Evolutionary conservation across 805 yeast species (phyloP), one percentile per base, ranked within the genome.

Genomic region (Teunomyces atbi): DNA sequence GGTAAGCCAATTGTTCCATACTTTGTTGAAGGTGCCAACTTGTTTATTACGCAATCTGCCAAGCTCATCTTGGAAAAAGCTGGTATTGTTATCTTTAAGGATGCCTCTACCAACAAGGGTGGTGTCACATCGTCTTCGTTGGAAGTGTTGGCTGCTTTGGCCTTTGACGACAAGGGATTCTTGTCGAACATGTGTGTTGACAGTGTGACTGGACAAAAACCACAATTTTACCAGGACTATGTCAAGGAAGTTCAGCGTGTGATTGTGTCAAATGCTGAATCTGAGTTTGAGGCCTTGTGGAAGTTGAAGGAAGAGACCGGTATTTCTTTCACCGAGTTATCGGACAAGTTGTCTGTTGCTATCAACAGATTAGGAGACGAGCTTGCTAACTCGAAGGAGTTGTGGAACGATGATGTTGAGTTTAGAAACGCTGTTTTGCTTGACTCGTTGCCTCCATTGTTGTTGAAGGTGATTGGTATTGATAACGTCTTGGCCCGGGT

Each of bases 51-150:
- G 1, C 98, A 94, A 72, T 81, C 89, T 33, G 97, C 98, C 43
- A 94, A 92, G 73, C 69, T 92, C 27, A 79, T 81, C 41, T 76
- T 92, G 46, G 99, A 94, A 70, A 73, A 78, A 37, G 94, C 96
- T 27, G 98, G 98, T 33, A 83, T 89, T 44, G 66, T 90, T 44
- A 76, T 94, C 44, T 88, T 89, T 72, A 94, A 94, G 68, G 99
- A 92, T 74, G 96, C 98, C 12, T 88, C 97, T 10, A 90, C 97
- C 38, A 92, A 92, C 72, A 92, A 92, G 71, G 99, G 99, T 61
- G 99, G 99, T 72, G 99, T 92, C 44, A 92, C 99, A 1, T 91
- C 97, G 2, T 90, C 97, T 1, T 91, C 97, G 1, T 75, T 89
- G 57, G 99, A 92, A 69, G 99, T 92, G 10, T 78, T 92, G 56